Conservation (phyloP, 257 asterid species). For the Cinchona pubescens region DNA sequence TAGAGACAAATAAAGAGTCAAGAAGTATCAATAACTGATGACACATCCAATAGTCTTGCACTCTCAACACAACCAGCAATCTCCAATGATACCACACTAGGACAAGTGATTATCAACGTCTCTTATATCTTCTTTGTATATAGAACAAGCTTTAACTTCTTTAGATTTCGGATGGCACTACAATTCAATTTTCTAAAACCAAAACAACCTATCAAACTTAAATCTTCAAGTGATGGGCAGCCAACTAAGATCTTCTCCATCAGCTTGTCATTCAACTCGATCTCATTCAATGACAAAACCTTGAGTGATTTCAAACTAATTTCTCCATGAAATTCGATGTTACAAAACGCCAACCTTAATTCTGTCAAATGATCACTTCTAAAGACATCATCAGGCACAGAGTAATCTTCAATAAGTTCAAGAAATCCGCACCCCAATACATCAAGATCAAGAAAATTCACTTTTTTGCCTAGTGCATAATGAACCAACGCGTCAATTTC, state of each 20-base stretch:
- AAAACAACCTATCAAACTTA: slow-evolving; percentile 23
- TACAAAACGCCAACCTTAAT: slow-evolving; percentile 23
- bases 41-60: neutral
- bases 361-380: slow-evolving; percentile 22
- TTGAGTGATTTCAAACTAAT: slow-evolving; percentile 20
- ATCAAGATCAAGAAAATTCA: slow-evolving; percentile 34
- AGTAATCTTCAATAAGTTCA: slow-evolving; percentile 9
- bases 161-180: slow-evolving; percentile 20
- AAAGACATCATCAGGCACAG: slow-evolving; percentile 28
- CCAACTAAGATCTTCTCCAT: slow-evolving; percentile 25
- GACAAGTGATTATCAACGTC: slow-evolving; percentile 20
- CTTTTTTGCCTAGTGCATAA: slow-evolving; percentile 27
- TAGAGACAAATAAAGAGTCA: neutral
- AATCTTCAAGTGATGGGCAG: slow-evolving; percentile 30
- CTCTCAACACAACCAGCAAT: slow-evolving; percentile 14
- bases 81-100: slow-evolving; percentile 18
- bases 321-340: slow-evolving; percentile 14
- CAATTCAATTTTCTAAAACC: slow-evolving; percentile 9
- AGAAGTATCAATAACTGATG: neutral
- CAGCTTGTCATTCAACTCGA: slow-evolving; percentile 14
- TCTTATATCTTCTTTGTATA: neutral
- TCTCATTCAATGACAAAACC: slow-evolving; percentile 10
- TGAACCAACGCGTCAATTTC: slow-evolving; percentile 25
- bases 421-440: slow-evolving; percentile 3
- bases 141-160: slow-evolving; percentile 19